Percentiles rank a stretch among this genome's conserved stretches.
Conservation (phyloP, 805 yeast genomes). For the Wickerhamiella musiphila region DNA sequence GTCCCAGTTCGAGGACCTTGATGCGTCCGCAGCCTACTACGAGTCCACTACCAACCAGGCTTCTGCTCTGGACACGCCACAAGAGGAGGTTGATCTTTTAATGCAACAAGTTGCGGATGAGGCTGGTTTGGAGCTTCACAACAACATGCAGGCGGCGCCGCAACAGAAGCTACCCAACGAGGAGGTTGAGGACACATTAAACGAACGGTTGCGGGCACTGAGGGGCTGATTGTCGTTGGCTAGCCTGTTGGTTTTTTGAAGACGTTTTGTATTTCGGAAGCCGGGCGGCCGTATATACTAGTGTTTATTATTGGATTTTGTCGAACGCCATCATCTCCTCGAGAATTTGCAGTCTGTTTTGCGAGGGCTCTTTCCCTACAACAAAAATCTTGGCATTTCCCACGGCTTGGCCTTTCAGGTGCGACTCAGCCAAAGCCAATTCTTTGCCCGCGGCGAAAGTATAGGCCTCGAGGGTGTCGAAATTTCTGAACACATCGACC, state of each 20-base stretch:
- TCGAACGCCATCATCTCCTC: conserved; percentile 11
- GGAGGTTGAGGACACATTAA: conserved; percentile 73
- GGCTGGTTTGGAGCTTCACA: conserved; percentile 86
- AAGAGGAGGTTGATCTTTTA: conserved; percentile 81
- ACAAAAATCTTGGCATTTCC: conserved; percentile 8
- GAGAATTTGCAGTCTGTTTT: conserved; percentile 4
- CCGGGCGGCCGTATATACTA: background rate
- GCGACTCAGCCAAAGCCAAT: conserved; percentile 7
- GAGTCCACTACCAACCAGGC: conserved; percentile 79
- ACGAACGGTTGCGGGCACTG: conserved; percentile 77
- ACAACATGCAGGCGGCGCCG: conserved; percentile 44
- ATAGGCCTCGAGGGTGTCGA: background rate
- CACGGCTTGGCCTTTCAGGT: conserved; percentile 8
- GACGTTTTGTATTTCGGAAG: background rate
- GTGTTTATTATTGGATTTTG: background rate
- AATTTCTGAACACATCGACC: conserved; percentile 3
- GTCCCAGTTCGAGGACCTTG: conserved; percentile 86
- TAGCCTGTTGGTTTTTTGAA: background rate
- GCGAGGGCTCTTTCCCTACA: conserved; percentile 3
- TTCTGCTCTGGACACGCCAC: conserved; percentile 80
- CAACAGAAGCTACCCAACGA: conserved; percentile 33
- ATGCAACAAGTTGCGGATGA: conserved; percentile 92
- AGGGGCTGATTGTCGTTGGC: conserved; percentile 26
- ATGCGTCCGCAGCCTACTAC: conserved; percentile 82
- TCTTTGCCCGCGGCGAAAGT: conserved; percentile 3